These are phyloP conservation scores for Trichophyton simii DNA, from an alignment of 2,329 filamentous ascomycete species.

Conservation along the genomic window DNA sequence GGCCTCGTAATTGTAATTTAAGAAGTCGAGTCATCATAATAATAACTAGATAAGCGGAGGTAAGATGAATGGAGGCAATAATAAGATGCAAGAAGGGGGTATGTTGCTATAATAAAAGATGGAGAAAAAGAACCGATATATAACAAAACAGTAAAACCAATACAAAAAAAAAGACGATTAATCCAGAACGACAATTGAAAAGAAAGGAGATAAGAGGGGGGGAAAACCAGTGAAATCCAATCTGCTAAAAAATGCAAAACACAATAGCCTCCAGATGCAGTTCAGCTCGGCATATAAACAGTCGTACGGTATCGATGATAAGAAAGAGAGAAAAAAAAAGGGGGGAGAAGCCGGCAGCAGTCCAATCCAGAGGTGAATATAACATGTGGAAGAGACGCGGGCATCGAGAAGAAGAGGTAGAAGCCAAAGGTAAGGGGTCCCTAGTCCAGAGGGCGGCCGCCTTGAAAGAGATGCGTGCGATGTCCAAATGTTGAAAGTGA, in stretches of 20 bases:
- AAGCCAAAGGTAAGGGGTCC: background rate
- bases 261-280: conserved; percentile 7
- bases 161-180: background rate
- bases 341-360: background rate
- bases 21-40: background rate
- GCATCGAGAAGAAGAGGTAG: background rate
- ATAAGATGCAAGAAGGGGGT: background rate
- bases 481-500: background rate
- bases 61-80: background rate
- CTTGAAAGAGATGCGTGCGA: conserved; percentile 1
- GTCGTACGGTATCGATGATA: background rate
- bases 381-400: background rate
- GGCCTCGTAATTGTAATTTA: background rate
- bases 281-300: background rate
- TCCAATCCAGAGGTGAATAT: background rate
- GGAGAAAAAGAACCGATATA: background rate
- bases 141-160: background rate
- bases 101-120: background rate
- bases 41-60: background rate
- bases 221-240: background rate
- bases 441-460: conserved; percentile 6
- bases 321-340: background rate
- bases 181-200: background rate
- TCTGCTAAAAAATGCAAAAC: conserved; percentile 5
- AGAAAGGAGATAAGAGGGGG: background rate